These are phyloP conservation scores for Nemania sp. DNA, from an alignment of 2,329 filamentous ascomycete genomes.

Conservation along the genomic window DNA sequence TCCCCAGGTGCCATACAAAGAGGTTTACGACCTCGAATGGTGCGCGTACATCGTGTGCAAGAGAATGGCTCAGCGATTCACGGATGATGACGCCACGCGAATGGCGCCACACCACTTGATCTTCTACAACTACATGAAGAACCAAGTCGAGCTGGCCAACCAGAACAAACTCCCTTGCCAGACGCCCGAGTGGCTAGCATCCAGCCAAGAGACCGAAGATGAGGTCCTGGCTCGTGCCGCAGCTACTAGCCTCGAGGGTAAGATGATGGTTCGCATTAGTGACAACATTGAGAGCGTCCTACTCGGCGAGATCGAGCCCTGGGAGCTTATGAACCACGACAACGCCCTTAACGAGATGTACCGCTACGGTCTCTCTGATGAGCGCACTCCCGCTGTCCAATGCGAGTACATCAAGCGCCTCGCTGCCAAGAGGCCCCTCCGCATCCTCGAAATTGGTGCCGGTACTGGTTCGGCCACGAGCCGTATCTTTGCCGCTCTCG, in stretches of 20 bases:
- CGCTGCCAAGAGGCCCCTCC: conserved; percentile 40
- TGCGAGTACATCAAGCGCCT: conserved; percentile 38
- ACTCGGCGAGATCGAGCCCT: conserved; percentile 36
- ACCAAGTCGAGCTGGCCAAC: conserved; percentile 33
- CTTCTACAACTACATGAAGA: conserved; percentile 39
- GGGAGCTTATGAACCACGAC: conserved; percentile 40
- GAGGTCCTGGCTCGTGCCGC: conserved; percentile 34
- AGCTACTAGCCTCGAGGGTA: conserved; percentile 35
- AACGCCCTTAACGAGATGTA: conserved; percentile 40
- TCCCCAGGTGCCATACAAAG: conserved; percentile 33
- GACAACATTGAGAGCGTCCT: conserved; percentile 38
- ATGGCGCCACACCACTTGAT: conserved; percentile 36
- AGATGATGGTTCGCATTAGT: conserved; percentile 39
- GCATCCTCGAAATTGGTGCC: conserved; percentile 48
- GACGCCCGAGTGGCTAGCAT: conserved; percentile 34
- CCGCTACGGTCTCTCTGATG: conserved; percentile 38
- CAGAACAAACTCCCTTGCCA: conserved; percentile 35
- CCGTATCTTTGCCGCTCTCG: conserved; percentile 43
- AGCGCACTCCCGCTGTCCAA: conserved; percentile 37
- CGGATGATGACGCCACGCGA: conserved; percentile 30
- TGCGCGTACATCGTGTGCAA: conserved; percentile 40
- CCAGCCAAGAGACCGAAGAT: conserved; percentile 31
- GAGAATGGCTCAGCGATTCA: conserved; percentile 35
- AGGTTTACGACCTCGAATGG: conserved; percentile 37
- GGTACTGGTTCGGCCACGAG: conserved; percentile 50